Base-by-base conservation (phyloP, 176 grass and related monocot species). In the Oropetium thomaeum region DNA sequence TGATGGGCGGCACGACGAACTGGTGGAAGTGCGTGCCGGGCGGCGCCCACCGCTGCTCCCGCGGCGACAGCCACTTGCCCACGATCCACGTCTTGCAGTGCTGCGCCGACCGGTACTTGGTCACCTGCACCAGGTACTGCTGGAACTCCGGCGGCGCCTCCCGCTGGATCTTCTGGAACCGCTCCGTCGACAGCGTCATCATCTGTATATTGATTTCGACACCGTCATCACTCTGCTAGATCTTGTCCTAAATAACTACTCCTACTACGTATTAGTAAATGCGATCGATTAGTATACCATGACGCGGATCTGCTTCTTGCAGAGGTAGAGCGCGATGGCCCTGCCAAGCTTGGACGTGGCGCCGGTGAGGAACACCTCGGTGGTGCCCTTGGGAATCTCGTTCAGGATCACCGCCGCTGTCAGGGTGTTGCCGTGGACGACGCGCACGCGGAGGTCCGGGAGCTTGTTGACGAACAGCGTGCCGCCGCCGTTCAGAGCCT, bases 1-100 rank as follows among this genome's bases (percentile, higher is more conserved):
- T 71, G 58, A 98, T 94, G 0, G 91, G 95, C 0, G 95, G 95
- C 31, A 98, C 95, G 4, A 98, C 95, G 65, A 98, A 98, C 77
- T 98, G 95, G 85, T 98, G 91, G 81, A 98, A 98, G 81, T 98
- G 90, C 29, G 95, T 98, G n/a, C 91, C 91, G 4, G 86, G 2
- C 20, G 91, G 81, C 14, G 95, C 95, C 86, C 95, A 94, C 53
- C 78, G 69, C 74, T 98, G 95, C 78, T 98, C 91, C 23, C 67
- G 64, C 16, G 84, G 83, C 17, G 91, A 86, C 23, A 94, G 66
- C 95, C 95, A 98, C 80, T 98, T 98, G 17, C 95, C 95, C 5
- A 94, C 91, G 54, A 98, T 89, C 95, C 95, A 98, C 60, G 91
- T 81, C 89, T 20, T 68, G 79, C 90, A 92, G 32, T 83, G 71